These are phyloP conservation scores for Citrus cavaleriei DNA, from an alignment of 345 rosid genomes.

Conservation along the genomic window DNA sequence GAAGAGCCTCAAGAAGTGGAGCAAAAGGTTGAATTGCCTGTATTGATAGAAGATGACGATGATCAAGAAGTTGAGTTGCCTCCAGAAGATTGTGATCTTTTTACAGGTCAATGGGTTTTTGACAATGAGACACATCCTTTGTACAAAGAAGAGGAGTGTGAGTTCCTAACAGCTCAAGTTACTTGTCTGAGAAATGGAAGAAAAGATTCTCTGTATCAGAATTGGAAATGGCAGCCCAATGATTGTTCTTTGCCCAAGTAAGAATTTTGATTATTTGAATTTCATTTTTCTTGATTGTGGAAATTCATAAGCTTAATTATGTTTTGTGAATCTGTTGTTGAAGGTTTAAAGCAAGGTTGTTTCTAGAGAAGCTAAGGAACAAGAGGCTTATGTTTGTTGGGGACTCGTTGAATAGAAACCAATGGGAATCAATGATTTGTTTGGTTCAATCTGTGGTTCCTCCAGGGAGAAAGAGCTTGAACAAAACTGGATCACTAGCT, in stretches of 20 bases:
- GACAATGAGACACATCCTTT: constrained; percentile 65
- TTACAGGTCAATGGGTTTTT: constrained; percentile 75
- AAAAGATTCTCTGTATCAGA: constrained; percentile 74
- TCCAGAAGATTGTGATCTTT: constrained; percentile 79
- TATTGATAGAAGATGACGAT: constrained; percentile 27
- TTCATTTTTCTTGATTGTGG: neutral
- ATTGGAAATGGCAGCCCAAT: constrained; percentile 95
- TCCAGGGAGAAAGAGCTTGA: constrained; percentile 59
- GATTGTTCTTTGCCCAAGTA: constrained; percentile 85
- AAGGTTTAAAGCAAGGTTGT: constrained; percentile 68
- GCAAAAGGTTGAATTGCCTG: constrained; percentile 24
- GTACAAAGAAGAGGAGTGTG: constrained; percentile 80
- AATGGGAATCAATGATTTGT: constrained; percentile 99
- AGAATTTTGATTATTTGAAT: neutral
- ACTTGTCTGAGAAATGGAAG: constrained; percentile 94
- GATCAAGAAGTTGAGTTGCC: constrained; percentile 67
- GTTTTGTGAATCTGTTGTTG: neutral
- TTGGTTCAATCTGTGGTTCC: constrained; percentile 82
- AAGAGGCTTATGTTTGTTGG: constrained; percentile 97
- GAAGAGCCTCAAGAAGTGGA: constrained; percentile 36
- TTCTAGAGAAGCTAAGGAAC: constrained; percentile 84
- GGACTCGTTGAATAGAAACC: constrained; percentile 92
- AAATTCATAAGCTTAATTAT: neutral
- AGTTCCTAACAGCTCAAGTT: constrained; percentile 76
- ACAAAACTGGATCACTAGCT: constrained; percentile 56